Evolutionary conservation across 2,329 filamentous ascomycete genomes (phyloP).

Genomic region (Chrysoporthe austroafricana): DNA sequence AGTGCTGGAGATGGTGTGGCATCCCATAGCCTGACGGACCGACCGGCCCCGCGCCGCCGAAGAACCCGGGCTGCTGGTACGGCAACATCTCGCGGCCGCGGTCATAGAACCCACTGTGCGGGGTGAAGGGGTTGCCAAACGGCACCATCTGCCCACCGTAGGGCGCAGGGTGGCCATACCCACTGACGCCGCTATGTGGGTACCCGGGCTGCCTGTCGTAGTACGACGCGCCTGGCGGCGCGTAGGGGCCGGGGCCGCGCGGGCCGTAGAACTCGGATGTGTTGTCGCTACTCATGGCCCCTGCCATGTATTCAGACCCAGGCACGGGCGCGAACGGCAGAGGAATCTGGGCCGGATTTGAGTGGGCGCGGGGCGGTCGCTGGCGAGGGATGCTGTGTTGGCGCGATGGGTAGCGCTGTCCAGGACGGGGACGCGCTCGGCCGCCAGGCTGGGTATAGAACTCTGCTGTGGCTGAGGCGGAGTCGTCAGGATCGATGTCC

Average conservation of each 20-base stretch:
- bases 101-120: constrained; percentile 47
- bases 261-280: constrained; percentile 58
- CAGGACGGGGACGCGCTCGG: constrained; percentile 38
- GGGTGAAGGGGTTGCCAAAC: constrained; percentile 51
- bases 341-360: constrained; percentile 35
- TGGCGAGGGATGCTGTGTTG: constrained; percentile 43
- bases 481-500: constrained; percentile 59
- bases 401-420: constrained; percentile 42
- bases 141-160: constrained; percentile 52
- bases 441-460: constrained; percentile 33
- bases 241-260: constrained; percentile 48
- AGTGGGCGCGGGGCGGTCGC: constrained; percentile 30
- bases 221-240: neutral
- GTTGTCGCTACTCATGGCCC: constrained; percentile 53
- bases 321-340: constrained; percentile 45
- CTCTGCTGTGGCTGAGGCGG: constrained; percentile 54
- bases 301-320: constrained; percentile 17
- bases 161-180: constrained; percentile 42
- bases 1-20: constrained; percentile 43
- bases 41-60: constrained; percentile 35
- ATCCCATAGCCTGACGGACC: constrained; percentile 33
- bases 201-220: constrained; percentile 44
- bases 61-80: constrained; percentile 46
- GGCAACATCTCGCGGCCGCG: constrained; percentile 55
- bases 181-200: constrained; percentile 52